A percentile compares a stretch with the other conserved stretches of the same genome.
These are phyloP conservation scores for Aspergillus fumigatiaffinis DNA, from an alignment of 2,329 filamentous ascomycete genomes.

Conservation along the genomic window DNA sequence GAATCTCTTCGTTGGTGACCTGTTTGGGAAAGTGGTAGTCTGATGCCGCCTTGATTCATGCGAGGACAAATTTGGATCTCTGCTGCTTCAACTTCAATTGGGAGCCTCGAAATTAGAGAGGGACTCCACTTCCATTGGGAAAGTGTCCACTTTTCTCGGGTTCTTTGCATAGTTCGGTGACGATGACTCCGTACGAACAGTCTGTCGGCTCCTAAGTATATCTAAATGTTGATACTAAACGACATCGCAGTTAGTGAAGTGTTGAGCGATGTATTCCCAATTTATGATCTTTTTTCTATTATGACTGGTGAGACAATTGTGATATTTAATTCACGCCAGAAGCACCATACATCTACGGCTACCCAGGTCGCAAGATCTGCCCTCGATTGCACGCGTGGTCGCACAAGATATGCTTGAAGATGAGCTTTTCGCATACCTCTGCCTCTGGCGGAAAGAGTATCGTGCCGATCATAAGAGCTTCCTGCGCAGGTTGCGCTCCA, in stretches of 20 bases:
- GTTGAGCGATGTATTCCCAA: too few relatives aligned
- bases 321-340: neutral
- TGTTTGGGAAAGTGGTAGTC: too few relatives aligned
- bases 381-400: slow-evolving; percentile 10
- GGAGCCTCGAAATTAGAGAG: neutral
- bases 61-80: neutral
- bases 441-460: slow-evolving; percentile 5
- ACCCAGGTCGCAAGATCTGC: slow-evolving; percentile 7
- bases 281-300: too few relatives aligned
- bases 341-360: slow-evolving; percentile 4
- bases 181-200: too few relatives aligned
- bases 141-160: neutral
- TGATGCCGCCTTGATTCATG: neutral
- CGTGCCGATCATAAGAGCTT: slow-evolving; percentile 11
- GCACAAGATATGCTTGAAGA: slow-evolving; percentile 13
- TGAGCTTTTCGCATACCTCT: slow-evolving; percentile 11
- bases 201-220: too few relatives aligned
- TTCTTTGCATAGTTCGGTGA: neutral
- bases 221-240: too few relatives aligned
- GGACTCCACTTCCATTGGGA: neutral
- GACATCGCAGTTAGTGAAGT: too few relatives aligned
- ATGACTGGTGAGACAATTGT: too few relatives aligned
- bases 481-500: slow-evolving; percentile 5
- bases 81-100: too few relatives aligned
- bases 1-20: neutral